Conservation (phyloP, 345 rosid species). For the Balakata baccata region DNA sequence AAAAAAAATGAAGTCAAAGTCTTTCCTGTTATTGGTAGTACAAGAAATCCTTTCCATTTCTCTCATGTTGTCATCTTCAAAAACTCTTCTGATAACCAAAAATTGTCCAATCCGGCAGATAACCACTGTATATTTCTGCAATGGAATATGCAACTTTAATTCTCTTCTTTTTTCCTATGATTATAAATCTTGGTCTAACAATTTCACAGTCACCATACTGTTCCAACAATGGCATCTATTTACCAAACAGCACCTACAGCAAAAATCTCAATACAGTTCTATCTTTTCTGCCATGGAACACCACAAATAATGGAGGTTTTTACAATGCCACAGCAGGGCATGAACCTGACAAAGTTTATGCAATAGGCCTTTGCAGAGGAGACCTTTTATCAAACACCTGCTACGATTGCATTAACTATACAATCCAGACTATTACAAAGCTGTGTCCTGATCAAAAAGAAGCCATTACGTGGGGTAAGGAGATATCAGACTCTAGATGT, state of each 20-base stretch:
- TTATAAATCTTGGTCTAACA: not conserved
- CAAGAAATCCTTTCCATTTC: too few species aligned
- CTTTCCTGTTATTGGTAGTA: too few species aligned
- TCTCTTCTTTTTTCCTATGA: not conserved
- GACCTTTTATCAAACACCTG: slow-evolving; percentile 18
- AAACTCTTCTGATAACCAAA: too few species aligned
- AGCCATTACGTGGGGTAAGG: slow-evolving; percentile 27
- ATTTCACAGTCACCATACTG: not conserved
- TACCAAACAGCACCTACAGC: slow-evolving; percentile 15
- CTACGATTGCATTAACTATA: slow-evolving; percentile 12
- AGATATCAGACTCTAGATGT: slow-evolving; percentile 6
- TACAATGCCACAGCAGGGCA: slow-evolving; percentile 18
- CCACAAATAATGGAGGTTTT: slow-evolving; percentile 15
- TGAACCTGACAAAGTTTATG: slow-evolving; percentile 10
- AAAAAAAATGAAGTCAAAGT: too few species aligned
- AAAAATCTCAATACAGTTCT: slow-evolving; percentile 20
- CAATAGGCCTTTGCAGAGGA: slow-evolving; percentile 38
- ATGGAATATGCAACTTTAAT: not conserved
- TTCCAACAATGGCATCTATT: not conserved
- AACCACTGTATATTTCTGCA: not conserved
- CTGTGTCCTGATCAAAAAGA: slow-evolving; percentile 20
- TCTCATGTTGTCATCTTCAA: too few species aligned
- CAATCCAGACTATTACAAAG: slow-evolving; percentile 7
- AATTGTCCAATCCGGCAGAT: too few species aligned
- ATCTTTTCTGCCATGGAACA: slow-evolving; percentile 24